Evolutionary conservation across 139 green algal species (phyloP).

Genomic region (Spirogloea muscicola): DNA sequence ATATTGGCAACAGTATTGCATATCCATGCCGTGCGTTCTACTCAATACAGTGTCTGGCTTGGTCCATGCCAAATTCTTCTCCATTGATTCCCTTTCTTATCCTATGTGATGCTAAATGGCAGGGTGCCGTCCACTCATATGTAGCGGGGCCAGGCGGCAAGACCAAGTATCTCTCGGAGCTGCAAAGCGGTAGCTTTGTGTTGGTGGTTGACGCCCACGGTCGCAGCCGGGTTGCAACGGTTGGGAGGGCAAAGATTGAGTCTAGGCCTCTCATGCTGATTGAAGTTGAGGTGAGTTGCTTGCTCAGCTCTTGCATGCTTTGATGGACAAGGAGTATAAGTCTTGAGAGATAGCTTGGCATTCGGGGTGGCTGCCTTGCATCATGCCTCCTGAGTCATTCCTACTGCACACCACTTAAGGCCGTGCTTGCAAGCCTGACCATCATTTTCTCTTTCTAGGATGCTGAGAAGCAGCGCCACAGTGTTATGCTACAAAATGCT

Average conservation of each 20-base stretch:
- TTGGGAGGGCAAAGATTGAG: constrained; percentile 70
- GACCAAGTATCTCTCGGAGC: constrained; percentile 84
- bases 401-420: no score
- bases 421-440: not conserved
- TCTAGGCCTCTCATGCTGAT: constrained; percentile 59
- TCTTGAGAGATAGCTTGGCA: not conserved
- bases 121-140: constrained; percentile 76
- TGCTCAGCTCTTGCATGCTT: not conserved
- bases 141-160: constrained; percentile 50
- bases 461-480: constrained; percentile 5
- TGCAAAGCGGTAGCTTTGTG: constrained; percentile 47
- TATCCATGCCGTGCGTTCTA: no score
- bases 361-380: constrained; percentile 4
- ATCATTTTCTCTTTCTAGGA: not conserved
- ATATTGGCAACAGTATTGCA: no score
- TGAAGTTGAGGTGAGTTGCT: constrained; percentile 28
- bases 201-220: constrained; percentile 65
- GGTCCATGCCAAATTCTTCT: no score
- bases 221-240: constrained; percentile 50
- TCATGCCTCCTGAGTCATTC: no score
- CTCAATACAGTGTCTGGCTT: no score
- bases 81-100: no score
- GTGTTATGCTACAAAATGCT: constrained; percentile 74
- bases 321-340: not conserved
- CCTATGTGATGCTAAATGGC: not conserved